A percentile compares a stretch with the other conserved stretches of the same genome.
These are phyloP conservation scores for Didymellaceae sp. DNA, from an alignment of 2,329 filamentous ascomycete genomes.

Conservation along the genomic window DNA sequence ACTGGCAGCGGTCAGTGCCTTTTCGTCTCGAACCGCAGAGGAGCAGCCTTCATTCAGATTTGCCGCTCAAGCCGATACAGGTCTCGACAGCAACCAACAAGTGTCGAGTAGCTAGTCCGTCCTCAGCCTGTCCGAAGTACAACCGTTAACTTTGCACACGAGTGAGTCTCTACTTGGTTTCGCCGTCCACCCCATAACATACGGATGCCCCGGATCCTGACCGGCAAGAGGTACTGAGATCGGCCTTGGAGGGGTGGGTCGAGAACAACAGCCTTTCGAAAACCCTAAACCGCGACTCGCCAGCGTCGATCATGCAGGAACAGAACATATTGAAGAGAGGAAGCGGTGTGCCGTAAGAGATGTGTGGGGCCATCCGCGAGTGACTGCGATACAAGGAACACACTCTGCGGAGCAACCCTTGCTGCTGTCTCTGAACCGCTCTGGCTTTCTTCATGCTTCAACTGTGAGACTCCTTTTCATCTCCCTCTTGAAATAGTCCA, in stretches of 20 bases:
- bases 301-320: not conserved
- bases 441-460: not conserved
- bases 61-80: not conserved
- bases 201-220: constrained; percentile 3
- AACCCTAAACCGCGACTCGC: constrained; percentile 2
- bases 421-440: not conserved
- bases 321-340: too few relatives aligned
- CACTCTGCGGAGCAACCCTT: not conserved
- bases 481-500: constrained; percentile 11
- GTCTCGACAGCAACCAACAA: not conserved
- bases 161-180: too few relatives aligned
- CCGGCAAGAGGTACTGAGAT: constrained; percentile 6
- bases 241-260: constrained; percentile 5
- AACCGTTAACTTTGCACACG: too few relatives aligned
- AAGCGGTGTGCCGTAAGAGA: too few relatives aligned
- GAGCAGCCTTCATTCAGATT: too few relatives aligned
- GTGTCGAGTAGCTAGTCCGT: not conserved
- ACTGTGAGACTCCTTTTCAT: not conserved
- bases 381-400: not conserved
- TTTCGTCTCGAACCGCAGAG: too few relatives aligned
- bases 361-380: not conserved
- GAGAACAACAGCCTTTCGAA: not conserved
- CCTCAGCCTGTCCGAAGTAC: too few relatives aligned
- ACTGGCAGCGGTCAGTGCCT: too few relatives aligned
- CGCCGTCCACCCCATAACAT: not conserved